These are phyloP conservation scores for Tylopilus rubrobrunneus DNA, from an alignment of 768 basidiomycete species.

Conservation along the genomic window DNA sequence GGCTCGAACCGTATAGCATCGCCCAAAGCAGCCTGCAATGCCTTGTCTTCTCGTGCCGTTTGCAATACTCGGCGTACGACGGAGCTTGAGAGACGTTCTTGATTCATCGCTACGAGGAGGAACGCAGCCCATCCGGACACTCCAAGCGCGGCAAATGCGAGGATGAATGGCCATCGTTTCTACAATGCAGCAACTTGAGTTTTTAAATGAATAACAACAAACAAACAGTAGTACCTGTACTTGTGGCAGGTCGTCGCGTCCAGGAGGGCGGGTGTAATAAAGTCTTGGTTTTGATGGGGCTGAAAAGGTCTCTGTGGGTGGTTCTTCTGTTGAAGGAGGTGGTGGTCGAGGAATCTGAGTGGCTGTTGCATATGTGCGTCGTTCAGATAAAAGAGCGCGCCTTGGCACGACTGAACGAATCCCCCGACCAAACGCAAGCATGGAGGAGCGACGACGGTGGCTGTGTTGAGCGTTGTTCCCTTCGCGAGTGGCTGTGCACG, in stretches of 20 bases:
- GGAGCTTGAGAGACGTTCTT: constrained; percentile 74
- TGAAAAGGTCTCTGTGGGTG: constrained; percentile 38
- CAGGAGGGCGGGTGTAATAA: constrained; percentile 41
- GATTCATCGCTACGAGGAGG: constrained; percentile 66
- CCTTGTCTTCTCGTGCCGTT: constrained; percentile 49
- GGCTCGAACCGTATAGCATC: constrained; percentile 44
- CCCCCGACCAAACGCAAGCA: constrained; percentile 15
- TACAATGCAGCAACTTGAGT: constrained; percentile 5
- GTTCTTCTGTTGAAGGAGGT: constrained; percentile 27
- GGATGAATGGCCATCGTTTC: constrained; percentile 55
- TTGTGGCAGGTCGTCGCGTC: constrained; percentile 39
- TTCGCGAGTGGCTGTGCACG: constrained; percentile 5
- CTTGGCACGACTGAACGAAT: constrained; percentile 5
- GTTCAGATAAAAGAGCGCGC: constrained; percentile 8
- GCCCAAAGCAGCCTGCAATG: constrained; percentile 53
- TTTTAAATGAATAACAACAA: no score
- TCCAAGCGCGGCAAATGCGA: constrained; percentile 49
- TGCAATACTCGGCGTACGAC: constrained; percentile 65
- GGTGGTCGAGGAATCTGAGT: constrained; percentile 25
- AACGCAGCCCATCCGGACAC: constrained; percentile 65
- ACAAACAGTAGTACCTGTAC: constrained; percentile 31
- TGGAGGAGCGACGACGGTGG: constrained; percentile 7
- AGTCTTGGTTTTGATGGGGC: constrained; percentile 41
- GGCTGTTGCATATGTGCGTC: constrained; percentile 16
- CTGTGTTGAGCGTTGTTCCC: background rate